These are phyloP conservation scores for Chrysochromulina tobinii DNA, from an alignment of 78 protist species.

Conservation along the genomic window DNA sequence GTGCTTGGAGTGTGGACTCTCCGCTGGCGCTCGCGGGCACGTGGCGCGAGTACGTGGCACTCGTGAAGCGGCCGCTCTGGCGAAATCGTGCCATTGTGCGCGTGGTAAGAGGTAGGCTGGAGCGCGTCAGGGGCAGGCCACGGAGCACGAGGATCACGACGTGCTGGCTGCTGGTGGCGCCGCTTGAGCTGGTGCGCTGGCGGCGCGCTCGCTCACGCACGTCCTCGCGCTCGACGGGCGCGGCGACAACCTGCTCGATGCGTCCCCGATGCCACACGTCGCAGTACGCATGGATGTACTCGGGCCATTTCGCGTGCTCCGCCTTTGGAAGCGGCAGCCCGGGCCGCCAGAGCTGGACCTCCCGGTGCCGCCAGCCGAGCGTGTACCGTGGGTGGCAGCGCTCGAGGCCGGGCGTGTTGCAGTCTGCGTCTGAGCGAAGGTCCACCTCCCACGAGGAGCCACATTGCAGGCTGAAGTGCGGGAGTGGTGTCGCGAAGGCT, in stretches of 20 bases:
- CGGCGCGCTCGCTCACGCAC: background rate
- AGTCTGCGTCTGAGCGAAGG: background rate
- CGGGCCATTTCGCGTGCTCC: background rate
- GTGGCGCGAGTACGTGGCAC: no score
- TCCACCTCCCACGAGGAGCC: constrained; percentile 25
- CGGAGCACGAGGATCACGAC: background rate
- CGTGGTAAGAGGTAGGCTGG: no score
- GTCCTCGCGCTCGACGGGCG: background rate
- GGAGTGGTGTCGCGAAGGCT: no score
- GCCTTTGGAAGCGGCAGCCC: no score
- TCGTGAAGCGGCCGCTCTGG: no score
- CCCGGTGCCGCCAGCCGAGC: background rate
- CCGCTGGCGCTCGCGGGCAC: background rate
- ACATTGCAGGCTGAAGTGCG: background rate
- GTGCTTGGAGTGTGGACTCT: background rate
- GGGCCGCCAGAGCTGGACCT: background rate
- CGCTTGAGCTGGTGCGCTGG: no score
- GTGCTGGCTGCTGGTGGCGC: no score
- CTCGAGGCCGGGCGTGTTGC: background rate
- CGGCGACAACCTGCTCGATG: background rate
- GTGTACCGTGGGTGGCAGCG: constrained; percentile 24
- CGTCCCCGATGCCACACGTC: background rate
- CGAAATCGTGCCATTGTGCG: no score
- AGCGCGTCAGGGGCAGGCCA: background rate
- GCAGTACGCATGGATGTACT: background rate